These are phyloP conservation scores for Dispira simplex DNA, from an alignment of 192 early-diverging fungal species.

Conservation along the genomic window DNA sequence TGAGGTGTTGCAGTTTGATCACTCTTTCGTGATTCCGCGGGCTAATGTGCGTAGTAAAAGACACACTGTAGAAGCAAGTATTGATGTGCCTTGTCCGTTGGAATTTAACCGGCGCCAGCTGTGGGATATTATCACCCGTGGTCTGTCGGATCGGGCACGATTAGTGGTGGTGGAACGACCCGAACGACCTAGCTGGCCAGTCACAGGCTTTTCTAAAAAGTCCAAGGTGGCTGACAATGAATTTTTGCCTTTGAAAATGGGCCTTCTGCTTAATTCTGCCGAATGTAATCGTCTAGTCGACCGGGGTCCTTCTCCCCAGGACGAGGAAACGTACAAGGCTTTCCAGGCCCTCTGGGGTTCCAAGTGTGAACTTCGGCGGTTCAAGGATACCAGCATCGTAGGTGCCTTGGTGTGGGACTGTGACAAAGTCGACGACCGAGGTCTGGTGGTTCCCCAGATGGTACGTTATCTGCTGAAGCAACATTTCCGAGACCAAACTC, in stretches of 20 bases:
- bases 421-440: slow-evolving; percentile 39
- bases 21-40: slow-evolving; percentile 11
- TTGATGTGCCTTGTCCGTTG: no score
- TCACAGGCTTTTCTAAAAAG: slow-evolving; percentile 31
- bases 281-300: slow-evolving; percentile 61
- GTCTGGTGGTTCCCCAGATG: slow-evolving; percentile 65
- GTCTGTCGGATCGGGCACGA: no score
- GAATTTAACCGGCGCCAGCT: no score
- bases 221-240: slow-evolving; percentile 16
- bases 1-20: slow-evolving; percentile 17
- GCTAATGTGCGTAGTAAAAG: no score
- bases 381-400: slow-evolving; percentile 83
- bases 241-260: slow-evolving; percentile 29
- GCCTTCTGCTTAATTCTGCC: slow-evolving; percentile 55
- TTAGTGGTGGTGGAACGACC: no score
- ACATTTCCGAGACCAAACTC: slow-evolving; percentile 42
- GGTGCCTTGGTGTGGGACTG: slow-evolving; percentile 77
- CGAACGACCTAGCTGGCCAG: slow-evolving; percentile 19
- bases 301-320: slow-evolving; percentile 64
- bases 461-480: slow-evolving; percentile 54
- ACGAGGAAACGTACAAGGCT: slow-evolving; percentile 38
- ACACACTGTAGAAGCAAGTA: no score
- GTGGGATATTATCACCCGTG: no score
- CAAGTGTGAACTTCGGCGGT: slow-evolving; percentile 77
- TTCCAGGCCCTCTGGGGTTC: slow-evolving; percentile 84